Percentiles rank a stretch among this genome's conserved stretches.
These are phyloP conservation scores for Penicillium arizonense DNA, from an alignment of 495 filamentous ascomycete genomes.

Conservation along the genomic window DNA sequence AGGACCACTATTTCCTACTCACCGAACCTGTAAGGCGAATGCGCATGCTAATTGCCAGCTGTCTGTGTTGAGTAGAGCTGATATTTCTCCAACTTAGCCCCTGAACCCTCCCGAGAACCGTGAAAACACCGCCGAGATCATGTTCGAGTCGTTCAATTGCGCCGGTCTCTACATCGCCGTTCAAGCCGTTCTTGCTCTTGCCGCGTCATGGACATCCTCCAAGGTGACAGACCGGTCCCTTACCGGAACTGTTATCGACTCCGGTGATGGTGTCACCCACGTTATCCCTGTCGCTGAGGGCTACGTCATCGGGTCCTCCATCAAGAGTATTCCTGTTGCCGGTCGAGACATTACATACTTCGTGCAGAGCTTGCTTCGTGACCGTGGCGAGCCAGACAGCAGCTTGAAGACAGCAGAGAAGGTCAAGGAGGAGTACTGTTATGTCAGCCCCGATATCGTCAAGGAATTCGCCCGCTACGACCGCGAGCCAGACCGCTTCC, in stretches of 20 bases:
- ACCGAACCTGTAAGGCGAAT: constrained; percentile 78
- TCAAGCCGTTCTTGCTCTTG: constrained; percentile 93
- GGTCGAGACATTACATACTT: constrained; percentile 98
- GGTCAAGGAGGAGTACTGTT: constrained; percentile 98
- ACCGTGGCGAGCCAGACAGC: constrained; percentile 94
- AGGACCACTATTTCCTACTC: constrained; percentile 97
- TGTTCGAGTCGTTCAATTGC: constrained; percentile 99
- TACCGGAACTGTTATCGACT: constrained; percentile 96
- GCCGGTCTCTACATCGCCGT: constrained; percentile 98
- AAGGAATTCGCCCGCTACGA: constrained; percentile 96
- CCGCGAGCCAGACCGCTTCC: constrained; percentile 83
- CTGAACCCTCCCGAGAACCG: constrained; percentile 98
- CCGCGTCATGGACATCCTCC: constrained; percentile 96
- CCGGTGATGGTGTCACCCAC: constrained; percentile 96
- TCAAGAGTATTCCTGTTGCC: constrained; percentile 97
- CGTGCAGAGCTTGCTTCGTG: constrained; percentile 90
- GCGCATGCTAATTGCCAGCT: constrained; percentile 1
- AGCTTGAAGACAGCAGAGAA: constrained; percentile 95
- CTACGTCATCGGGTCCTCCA: constrained; percentile 97
- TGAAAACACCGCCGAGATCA: constrained; percentile 98
- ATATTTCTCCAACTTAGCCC: constrained; percentile 55
- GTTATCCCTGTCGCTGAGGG: constrained; percentile 98
- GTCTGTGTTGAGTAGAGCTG: constrained; percentile 6
- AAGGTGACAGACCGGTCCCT: constrained; percentile 97
- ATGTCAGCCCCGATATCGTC: constrained; percentile 96